Conservation (phyloP, 192 early-diverging fungal species). For the Backusella tuberculispora region DNA sequence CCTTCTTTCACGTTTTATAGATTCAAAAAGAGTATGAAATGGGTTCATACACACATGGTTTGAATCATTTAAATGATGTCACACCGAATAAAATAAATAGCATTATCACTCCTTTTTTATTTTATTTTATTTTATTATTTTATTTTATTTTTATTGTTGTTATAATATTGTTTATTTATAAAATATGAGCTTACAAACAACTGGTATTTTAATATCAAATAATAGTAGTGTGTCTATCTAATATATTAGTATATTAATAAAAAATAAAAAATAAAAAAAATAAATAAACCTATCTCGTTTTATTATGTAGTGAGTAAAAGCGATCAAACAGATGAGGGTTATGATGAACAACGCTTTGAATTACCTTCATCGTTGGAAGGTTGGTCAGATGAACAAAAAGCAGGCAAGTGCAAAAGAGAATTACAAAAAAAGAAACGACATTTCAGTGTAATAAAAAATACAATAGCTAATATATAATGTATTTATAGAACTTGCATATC, state of each 20-base stretch:
- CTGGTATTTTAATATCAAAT: not conserved
- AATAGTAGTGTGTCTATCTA: not conserved
- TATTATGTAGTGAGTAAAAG: not conserved
- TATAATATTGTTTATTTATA: not conserved
- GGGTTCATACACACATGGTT: not conserved
- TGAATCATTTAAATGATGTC: conserved; percentile 4
- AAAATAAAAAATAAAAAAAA: too few species aligned
- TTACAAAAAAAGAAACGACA: not conserved
- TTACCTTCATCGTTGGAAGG: conserved; percentile 42
- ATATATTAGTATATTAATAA: not conserved
- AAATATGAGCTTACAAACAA: conserved; percentile 3
- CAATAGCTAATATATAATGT: not conserved
- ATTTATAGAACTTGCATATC: conserved; percentile 57
- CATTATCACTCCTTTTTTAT: conserved; percentile 2
- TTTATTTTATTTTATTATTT: not conserved
- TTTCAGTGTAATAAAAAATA: conserved; percentile 7
- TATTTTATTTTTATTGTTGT: not conserved
- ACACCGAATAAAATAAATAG: conserved; percentile 15
- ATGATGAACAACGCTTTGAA: conserved; percentile 46
- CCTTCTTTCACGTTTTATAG: conserved; percentile 10
- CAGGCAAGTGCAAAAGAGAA: conserved; percentile 34
- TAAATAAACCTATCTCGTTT: not conserved
- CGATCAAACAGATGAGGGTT: conserved; percentile 41
- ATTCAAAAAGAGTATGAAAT: conserved; percentile 13
- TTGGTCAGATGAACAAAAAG: conserved; percentile 55